Evolutionary conservation across 2,329 filamentous ascomycete species (phyloP).

Genomic region (Pseudogymnoascus sp.): DNA sequence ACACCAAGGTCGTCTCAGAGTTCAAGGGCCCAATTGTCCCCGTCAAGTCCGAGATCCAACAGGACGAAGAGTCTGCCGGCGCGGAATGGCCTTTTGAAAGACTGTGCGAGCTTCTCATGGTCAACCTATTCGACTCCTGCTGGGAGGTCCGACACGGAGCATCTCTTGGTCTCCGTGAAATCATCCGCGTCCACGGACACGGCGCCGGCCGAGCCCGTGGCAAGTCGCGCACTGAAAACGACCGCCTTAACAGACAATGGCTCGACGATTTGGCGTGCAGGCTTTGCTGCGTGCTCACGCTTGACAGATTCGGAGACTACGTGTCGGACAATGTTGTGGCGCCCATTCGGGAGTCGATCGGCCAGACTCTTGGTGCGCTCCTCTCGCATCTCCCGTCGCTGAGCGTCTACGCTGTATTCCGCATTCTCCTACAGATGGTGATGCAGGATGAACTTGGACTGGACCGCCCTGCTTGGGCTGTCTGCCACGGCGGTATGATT

Average conservation of each 20-base stretch:
- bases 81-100: slow-evolving; percentile 90
- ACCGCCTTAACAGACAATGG: slow-evolving; percentile 73
- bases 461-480: slow-evolving; percentile 75
- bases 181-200: slow-evolving; percentile 81
- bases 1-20: slow-evolving; percentile 85
- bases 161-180: slow-evolving; percentile 86
- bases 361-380: slow-evolving; percentile 84
- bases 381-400: slow-evolving; percentile 71
- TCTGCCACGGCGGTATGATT: slow-evolving; percentile 97
- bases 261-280: slow-evolving; percentile 92
- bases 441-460: slow-evolving; percentile 78
- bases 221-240: slow-evolving; percentile 65
- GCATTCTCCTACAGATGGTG: slow-evolving; percentile 77
- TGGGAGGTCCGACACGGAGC: slow-evolving; percentile 97
- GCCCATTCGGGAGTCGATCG: slow-evolving; percentile 89
- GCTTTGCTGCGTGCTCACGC: slow-evolving; percentile 90
- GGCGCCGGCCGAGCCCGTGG: slow-evolving; percentile 73
- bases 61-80: slow-evolving; percentile 67
- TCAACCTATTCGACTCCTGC: slow-evolving; percentile 85
- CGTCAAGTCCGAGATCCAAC: slow-evolving; percentile 79
- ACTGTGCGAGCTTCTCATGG: slow-evolving; percentile 84
- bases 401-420: slow-evolving; percentile 79
- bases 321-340: slow-evolving; percentile 96
- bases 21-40: slow-evolving; percentile 79
- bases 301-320: slow-evolving; percentile 96